phyloP scores from a whole-genome alignment of 169 alveolate species.

The Besnoitia besnoiti region DNA sequence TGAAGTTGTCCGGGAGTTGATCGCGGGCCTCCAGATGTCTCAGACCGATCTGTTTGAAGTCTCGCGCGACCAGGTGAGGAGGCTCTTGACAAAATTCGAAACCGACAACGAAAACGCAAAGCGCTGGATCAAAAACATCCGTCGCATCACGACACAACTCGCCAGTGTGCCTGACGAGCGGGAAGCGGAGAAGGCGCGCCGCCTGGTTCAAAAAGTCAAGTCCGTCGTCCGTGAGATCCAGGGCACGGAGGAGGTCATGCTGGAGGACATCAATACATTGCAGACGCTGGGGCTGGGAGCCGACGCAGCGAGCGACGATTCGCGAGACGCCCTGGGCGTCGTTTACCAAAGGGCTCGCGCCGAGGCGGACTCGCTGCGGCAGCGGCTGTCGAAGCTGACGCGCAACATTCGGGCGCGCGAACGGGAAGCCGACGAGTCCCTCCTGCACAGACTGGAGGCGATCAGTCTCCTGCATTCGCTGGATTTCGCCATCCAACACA shows the following conservation, averaged over 20 bases:
- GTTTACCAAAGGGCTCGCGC: background rate
- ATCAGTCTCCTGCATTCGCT: background rate
- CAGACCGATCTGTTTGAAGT: too few relatives aligned
- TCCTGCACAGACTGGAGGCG: background rate
- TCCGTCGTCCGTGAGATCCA: background rate
- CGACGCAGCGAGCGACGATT: background rate
- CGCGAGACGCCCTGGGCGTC: background rate
- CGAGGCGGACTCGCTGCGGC: background rate
- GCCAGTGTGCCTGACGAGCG: background rate
- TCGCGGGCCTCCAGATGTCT: too few relatives aligned
- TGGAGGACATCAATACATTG: background rate
- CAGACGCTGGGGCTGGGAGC: background rate
- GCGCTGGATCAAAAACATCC: background rate
- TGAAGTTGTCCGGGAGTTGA: too few relatives aligned
- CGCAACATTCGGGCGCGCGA: background rate
- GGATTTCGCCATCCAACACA: background rate
- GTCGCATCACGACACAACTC: background rate
- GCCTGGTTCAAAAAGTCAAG: background rate
- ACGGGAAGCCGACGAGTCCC: background rate
- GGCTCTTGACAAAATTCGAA: background rate
- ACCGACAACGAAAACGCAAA: background rate
- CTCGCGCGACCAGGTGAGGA: background rate
- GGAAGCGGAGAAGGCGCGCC: background rate
- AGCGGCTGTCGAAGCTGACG: background rate
- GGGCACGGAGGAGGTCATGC: background rate